Base-by-base conservation (phyloP, 1,139 yeast species). In the Taphrina confusa region DNA sequence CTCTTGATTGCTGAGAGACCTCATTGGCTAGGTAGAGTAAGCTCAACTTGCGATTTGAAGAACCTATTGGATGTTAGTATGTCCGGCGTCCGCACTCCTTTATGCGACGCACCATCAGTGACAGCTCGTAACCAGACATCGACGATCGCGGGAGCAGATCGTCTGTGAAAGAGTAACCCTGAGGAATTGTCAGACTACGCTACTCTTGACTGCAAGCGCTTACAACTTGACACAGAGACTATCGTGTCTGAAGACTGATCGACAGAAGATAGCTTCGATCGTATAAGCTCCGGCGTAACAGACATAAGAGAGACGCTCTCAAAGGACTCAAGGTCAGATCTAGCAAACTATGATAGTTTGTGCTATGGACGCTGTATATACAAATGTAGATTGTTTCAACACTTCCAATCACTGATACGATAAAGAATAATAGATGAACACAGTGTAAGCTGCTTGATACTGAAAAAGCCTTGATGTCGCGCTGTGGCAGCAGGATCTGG, bases 161-260 rank as follows among this genome's bases (percentile, higher is more conserved):
- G 76, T 66, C 85, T 82, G 70, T 88, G 91, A 73, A 87, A 87
- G 64, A 88, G 68, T 61, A 76, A 68, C 74, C 64, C 58, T 54
- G 34, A 20, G n/a, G n/a, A n/a, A n/a, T n/a, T n/a, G n/a, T n/a
- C n/a, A n/a, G n/a, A n/a, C n/a, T n/a, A n/a, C n/a, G n/a, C n/a
- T n/a, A n/a, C n/a, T n/a, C n/a, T n/a, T n/a, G n/a, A n/a, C n/a
- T n/a, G n/a, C n/a, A n/a, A n/a, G 34, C 30, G 23, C 20, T 20
- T 36, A 60, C 62, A 89, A 70, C 87, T 94, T 0, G 95, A 83
- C 2, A 88, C 83, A 4, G 89, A 80, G 30, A 87, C 92, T 66
- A 88, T 88, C 9, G 91, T 82, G 63, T 87, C 94, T 69, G 86
- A 95, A 0, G 95, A 83, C 65, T 86, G 95, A 67, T 82, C 85